Conservation (phyloP, 495 filamentous ascomycete species). For the Neurospora discreta region DNA sequence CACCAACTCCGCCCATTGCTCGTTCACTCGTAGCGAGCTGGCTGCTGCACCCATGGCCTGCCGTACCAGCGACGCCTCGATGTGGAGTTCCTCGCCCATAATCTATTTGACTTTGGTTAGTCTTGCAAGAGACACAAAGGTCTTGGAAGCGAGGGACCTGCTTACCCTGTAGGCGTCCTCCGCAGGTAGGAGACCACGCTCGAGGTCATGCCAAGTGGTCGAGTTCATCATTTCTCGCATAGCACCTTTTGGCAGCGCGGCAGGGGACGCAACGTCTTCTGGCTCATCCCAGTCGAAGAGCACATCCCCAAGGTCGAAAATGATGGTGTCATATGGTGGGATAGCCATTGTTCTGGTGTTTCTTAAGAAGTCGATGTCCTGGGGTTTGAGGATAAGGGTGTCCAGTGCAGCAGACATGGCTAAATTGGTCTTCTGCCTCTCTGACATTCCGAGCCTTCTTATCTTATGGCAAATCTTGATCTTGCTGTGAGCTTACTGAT, state of each 20-base stretch:
- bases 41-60: neutral
- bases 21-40: neutral
- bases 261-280: neutral
- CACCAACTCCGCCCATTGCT: neutral
- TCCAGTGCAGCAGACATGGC: neutral
- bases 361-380: neutral
- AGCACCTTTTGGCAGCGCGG: neutral
- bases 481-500: neutral
- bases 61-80: neutral
- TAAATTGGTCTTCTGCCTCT: neutral
- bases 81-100: neutral
- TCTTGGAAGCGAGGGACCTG: neutral
- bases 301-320: constrained; percentile 5
- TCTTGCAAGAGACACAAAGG: neutral
- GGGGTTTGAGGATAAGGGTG: neutral
- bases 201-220: neutral
- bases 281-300: constrained; percentile 6
- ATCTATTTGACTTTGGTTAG: neutral
- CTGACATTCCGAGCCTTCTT: neutral
- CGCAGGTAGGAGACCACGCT: neutral
- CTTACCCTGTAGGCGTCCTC: constrained; percentile 1
- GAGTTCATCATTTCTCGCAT: neutral
- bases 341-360: neutral
- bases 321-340: neutral
- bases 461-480: neutral